Percentiles rank a stretch among this genome's conserved stretches.
Evolutionary conservation across 106 monocot genomes (phyloP).

Genomic region (Narthecium ossifragum): DNA sequence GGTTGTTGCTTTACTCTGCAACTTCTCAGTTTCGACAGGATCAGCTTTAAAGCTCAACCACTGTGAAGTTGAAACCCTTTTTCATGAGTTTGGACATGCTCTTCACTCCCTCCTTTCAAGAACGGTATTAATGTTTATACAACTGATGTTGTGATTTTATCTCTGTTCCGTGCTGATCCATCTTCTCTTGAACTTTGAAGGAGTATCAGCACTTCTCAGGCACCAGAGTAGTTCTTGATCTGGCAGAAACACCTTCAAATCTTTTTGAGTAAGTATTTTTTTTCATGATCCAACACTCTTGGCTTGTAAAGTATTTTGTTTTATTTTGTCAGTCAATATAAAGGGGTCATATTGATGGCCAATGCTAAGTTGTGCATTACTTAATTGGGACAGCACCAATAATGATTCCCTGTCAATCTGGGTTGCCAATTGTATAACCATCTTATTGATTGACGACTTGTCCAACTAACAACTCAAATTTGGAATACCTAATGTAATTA

Average conservation of each 20-base stretch:
- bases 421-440: no score
- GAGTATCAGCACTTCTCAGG: constrained; percentile 98
- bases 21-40: constrained; percentile 54
- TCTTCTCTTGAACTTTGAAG: constrained; percentile 29
- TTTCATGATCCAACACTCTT: neutral
- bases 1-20: constrained; percentile 86
- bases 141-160: neutral
- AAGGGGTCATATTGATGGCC: no score
- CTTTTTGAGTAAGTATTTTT: constrained; percentile 79
- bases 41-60: constrained; percentile 67
- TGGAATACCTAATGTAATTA: no score
- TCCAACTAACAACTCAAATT: no score
- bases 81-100: constrained; percentile 99
- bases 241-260: constrained; percentile 93
- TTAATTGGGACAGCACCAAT: no score
- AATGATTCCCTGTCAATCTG: no score
- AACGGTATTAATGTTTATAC: constrained; percentile 60
- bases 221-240: constrained; percentile 86
- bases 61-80: constrained; percentile 88
- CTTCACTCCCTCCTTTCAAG: constrained; percentile 97
- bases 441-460: no score
- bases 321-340: neutral
- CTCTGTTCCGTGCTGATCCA: neutral
- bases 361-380: no score
- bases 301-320: neutral